These are phyloP conservation scores for Quercus agrifolia DNA, from an alignment of 306 rosid species.

Conservation along the genomic window DNA sequence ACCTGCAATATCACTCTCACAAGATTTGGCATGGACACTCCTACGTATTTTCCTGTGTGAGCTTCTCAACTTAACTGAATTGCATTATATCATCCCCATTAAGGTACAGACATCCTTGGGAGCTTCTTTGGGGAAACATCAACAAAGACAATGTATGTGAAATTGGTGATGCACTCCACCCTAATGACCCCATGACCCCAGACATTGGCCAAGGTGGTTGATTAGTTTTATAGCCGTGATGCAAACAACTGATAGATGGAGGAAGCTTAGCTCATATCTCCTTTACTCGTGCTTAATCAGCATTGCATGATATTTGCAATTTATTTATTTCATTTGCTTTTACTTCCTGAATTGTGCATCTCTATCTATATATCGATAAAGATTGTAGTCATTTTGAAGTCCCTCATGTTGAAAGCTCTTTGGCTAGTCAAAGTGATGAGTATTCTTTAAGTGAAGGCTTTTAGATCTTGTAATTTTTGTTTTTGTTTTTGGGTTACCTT, in stretches of 20 bases:
- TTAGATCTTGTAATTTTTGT: conserved; percentile 43
- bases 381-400: conserved; percentile 41
- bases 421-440: conserved; percentile 27
- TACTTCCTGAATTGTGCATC: conserved; percentile 23
- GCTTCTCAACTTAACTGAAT: conserved; percentile 44
- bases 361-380: conserved; percentile 40
- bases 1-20: conserved; percentile 96
- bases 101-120: too few relatives aligned
- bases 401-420: conserved; percentile 26
- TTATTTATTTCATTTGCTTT: conserved; percentile 39
- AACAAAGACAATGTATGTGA: too few relatives aligned
- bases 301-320: conserved; percentile 29
- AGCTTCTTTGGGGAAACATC: too few relatives aligned
- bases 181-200: conserved; percentile 37
- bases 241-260: conserved; percentile 57
- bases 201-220: conserved; percentile 93
- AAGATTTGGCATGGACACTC: conserved; percentile 96
- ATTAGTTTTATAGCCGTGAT: conserved; percentile 83
- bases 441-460: conserved; percentile 33
- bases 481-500: background rate
- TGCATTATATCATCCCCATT: too few relatives aligned
- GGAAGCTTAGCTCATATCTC: conserved; percentile 13
- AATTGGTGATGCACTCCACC: too few relatives aligned
- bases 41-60: conserved; percentile 97
- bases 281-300: conserved; percentile 35